phyloP scores from a whole-genome alignment of 2,329 filamentous ascomycete genomes.

The Rhinocladiella similis region DNA sequence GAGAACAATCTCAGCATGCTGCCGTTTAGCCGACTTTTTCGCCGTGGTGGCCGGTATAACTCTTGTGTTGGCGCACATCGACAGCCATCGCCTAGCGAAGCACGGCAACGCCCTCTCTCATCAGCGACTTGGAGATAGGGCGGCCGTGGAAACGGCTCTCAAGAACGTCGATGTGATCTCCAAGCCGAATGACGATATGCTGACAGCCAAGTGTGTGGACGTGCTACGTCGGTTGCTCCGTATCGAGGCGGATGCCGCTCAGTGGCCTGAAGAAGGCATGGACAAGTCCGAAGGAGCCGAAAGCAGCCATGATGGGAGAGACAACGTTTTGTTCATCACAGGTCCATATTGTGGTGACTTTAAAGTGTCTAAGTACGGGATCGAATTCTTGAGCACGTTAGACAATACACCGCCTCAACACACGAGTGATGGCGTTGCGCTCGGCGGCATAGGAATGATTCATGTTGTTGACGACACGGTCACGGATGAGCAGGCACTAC shows the following conservation, averaged over 20 bases:
- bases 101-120: constrained; percentile 36
- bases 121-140: constrained; percentile 43
- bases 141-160: constrained; percentile 40
- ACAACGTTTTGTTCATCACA: no score
- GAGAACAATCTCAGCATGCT: constrained; percentile 27
- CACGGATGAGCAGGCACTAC: no score
- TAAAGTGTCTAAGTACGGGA: no score
- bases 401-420: no score
- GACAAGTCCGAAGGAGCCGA: constrained; percentile 4
- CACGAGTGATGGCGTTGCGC: no score
- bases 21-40: constrained; percentile 32
- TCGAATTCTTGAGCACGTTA: no score
- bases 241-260: constrained; percentile 40
- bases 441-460: no score
- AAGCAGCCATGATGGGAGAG: no score
- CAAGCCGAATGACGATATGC: constrained; percentile 33
- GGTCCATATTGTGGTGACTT: no score
- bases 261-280: constrained; percentile 26
- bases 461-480: no score
- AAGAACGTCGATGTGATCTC: constrained; percentile 37
- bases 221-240: constrained; percentile 39
- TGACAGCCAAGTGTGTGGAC: constrained; percentile 35
- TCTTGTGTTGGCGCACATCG: constrained; percentile 31
- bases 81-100: constrained; percentile 21
- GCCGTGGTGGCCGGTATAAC: constrained; percentile 32